Evolutionary conservation across 306 rosid species (phyloP), one percentile per base, ranked within the genome.

Genomic region (Elaeagnus macrophylla): DNA sequence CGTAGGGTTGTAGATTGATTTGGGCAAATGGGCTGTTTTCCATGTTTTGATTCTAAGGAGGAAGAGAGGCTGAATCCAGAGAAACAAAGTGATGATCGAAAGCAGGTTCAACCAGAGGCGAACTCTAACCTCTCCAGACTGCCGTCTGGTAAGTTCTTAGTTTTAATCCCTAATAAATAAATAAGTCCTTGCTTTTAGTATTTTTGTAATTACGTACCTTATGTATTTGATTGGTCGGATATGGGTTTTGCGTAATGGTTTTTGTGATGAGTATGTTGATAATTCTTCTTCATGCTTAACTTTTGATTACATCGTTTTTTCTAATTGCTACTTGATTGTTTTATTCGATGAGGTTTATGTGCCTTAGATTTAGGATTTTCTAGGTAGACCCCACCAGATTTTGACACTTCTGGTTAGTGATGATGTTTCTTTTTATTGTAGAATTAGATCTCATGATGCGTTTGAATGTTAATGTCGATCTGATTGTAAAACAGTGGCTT

Each of bases 1-100:
- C 52, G 15, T 12, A 40, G 49, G 35, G 12, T 53, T 55, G 61
- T 19, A 12, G 13, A 62, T 67, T 51, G 60, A 62, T 65, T 81
- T 62, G 61, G 65, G 63, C 57, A 45, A 53, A 88, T 88, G 96
- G 88, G 97, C 50, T 89, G 97, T 59, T 89, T 89, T 76, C 68
- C 97, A 37, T 89, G 95, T 75, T 89, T 89, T 69, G 97, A 89
- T 83, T 82, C 95, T 48, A 80, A 66, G 77, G 97, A 89, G 73
- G 97, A 89, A 57, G 95, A 80, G 72, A 85, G 76, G 68, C 78
- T 89, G 55, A 89, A 89, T 78, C 84, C 89, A 25, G 74, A 60
- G 37, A 78, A 68, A 39, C 69, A 73, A 48, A 74, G 61, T 47
- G 78, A 78, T 52, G 76, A 84, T 68, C 82, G 65, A 37, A 75